Evolutionary conservation across 495 filamentous ascomycete species (phyloP).

Genomic region (Hypoxylon intermedium): DNA sequence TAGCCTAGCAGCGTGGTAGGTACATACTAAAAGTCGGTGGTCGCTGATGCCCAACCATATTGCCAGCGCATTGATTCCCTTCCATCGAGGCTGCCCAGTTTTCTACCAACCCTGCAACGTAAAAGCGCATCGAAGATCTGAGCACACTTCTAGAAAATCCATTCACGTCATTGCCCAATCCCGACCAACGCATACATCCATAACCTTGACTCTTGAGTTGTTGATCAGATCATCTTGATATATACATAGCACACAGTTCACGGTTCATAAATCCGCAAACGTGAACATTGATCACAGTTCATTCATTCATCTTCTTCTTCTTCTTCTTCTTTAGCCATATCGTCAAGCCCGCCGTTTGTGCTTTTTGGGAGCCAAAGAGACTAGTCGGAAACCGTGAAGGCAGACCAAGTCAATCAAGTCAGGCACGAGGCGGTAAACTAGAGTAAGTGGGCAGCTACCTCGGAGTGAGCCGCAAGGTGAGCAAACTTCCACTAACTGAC

Average conservation of each 20-base stretch:
- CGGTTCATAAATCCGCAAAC: constrained; percentile 14
- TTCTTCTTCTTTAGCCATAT: not conserved
- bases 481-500: constrained; percentile 23
- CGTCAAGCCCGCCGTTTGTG: not conserved
- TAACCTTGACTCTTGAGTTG: constrained; percentile 16
- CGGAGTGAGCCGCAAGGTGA: constrained; percentile 37
- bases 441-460: constrained; percentile 22
- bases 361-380: not conserved
- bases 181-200: constrained; percentile 30
- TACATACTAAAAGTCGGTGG: constrained; percentile 9
- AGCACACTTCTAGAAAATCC: constrained; percentile 35
- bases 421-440: no score
- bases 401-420: constrained; percentile 8
- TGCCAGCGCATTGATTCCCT: constrained; percentile 45
- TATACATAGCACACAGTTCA: constrained; percentile 15
- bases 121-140: constrained; percentile 37
- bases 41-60: constrained; percentile 47
- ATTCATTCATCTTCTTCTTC: no score
- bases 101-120: constrained; percentile 35
- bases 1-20: not conserved
- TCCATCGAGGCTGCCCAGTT: constrained; percentile 32
- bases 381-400: not conserved
- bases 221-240: constrained; percentile 30
- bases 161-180: constrained; percentile 40
- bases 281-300: constrained; percentile 24